These are phyloP conservation scores for Wickerhamomyces canadensis DNA, from an alignment of 805 yeast genomes.

Conservation along the genomic window DNA sequence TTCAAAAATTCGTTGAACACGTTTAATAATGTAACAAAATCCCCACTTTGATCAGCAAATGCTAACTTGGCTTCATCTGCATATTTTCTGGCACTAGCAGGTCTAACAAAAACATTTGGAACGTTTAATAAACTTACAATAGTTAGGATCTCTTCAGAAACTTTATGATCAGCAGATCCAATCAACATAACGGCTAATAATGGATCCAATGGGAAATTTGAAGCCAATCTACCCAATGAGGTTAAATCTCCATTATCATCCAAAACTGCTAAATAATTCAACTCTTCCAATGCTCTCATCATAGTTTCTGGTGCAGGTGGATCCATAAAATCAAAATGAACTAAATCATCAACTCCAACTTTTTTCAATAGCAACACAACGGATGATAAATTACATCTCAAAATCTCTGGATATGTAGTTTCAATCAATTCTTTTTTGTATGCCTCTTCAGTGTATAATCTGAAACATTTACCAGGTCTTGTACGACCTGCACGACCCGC, in stretches of 20 bases:
- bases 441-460: slow-evolving; percentile 95
- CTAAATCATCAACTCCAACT: slow-evolving; percentile 91
- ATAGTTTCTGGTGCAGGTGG: slow-evolving; percentile 99
- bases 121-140: slow-evolving; percentile 89
- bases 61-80: slow-evolving; percentile 87
- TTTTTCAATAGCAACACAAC: slow-evolving; percentile 92
- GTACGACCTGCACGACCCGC: slow-evolving; percentile 99
- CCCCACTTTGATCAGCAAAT: slow-evolving; percentile 94
- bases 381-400: slow-evolving; percentile 83
- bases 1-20: slow-evolving; percentile 80
- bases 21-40: slow-evolving; percentile 84
- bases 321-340: slow-evolving; percentile 97
- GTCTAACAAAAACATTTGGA: slow-evolving; percentile 92
- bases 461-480: slow-evolving; percentile 95
- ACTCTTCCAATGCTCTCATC: slow-evolving; percentile 98
- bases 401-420: slow-evolving; percentile 93
- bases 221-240: slow-evolving; percentile 81
- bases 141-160: slow-evolving; percentile 84
- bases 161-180: slow-evolving; percentile 76
- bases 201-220: slow-evolving; percentile 94
- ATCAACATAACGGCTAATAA: slow-evolving; percentile 90
- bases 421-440: slow-evolving; percentile 90
- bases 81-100: slow-evolving; percentile 76
- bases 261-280: slow-evolving; percentile 83
- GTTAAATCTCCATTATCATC: slow-evolving; percentile 91